Evolutionary conservation across 768 basidiomycete species (phyloP), one percentile per base, ranked within the genome.

Genomic region (Boletus barrowsii): DNA sequence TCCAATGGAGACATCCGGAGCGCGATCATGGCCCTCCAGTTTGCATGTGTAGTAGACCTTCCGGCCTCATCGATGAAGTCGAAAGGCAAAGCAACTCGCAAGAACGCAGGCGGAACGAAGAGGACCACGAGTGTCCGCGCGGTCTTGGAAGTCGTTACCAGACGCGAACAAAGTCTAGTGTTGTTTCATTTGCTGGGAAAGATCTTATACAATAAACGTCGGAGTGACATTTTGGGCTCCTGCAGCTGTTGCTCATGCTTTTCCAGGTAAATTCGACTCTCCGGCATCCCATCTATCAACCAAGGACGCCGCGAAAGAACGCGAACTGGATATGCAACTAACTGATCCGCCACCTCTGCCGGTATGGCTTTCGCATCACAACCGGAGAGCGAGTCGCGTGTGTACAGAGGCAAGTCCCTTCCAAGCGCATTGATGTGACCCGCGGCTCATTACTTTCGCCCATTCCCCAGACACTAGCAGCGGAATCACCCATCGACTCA

Each of bases 181-280:
- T 72, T 99, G 47, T 99, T 99, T 67, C 97, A 98, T 71, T 72
- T 98, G 17, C 75, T 99, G 46, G 97, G 97, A 15, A 96, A 91
- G 73, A 82, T 98, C 1, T 69, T 98, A 45, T 98, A 97, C 67
- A 98, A 96, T 69, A 99, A 98, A 71, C 84, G 97, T 97, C 17
- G 17, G 51, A 3, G 13, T 33, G 36, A 8, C 14, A 2, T 46
- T 37, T 48, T 3, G 13, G 30, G 30, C 5, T 18, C 1, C 5
- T 24, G 14, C 11, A 4, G 17, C 15, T 24, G 29, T 43, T 20
- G n/a, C 40, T 62, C 30, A 69, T 35, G 14, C n/a, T 37, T 30
- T 26, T 56, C 11, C 60, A 93, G 90, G 90, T 8, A 91, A 90
- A 66, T 84, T 83, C 3, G 93, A 95, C 61, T 78, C 83, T 26